phyloP scores from a whole-genome alignment of 106 monocot genomes.

The Apostasia ramifera region DNA sequence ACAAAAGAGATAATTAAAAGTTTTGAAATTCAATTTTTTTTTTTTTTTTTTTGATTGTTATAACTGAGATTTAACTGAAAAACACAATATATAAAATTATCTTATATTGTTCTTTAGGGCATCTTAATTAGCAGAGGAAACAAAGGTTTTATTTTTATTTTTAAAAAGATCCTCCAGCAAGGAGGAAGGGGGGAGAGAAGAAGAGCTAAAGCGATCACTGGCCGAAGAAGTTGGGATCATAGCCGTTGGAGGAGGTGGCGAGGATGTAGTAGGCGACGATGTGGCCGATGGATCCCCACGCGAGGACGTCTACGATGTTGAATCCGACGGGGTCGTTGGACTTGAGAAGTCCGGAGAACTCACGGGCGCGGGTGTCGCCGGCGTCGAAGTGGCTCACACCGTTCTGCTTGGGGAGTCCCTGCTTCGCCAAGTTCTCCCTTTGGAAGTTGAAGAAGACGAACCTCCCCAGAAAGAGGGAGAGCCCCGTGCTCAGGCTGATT shows the following conservation, averaged over 20 bases:
- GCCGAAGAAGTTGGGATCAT: slow-evolving; percentile 76
- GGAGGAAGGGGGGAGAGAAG: too few species aligned
- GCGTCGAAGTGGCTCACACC: slow-evolving; percentile 90
- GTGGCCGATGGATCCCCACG: slow-evolving; percentile 94
- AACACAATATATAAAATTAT: too few species aligned
- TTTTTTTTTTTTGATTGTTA: too few species aligned
- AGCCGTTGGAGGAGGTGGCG: slow-evolving; percentile 93
- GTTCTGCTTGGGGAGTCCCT: slow-evolving; percentile 87
- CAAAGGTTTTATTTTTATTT: too few species aligned
- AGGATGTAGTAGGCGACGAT: slow-evolving; percentile 94
- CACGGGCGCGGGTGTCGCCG: slow-evolving; percentile 78
- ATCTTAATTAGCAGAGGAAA: too few species aligned
- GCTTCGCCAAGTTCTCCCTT: slow-evolving; percentile 95
- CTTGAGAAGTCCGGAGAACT: slow-evolving; percentile 56
- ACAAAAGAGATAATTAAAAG: too few species aligned
- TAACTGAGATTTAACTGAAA: too few species aligned
- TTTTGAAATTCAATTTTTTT: too few species aligned
- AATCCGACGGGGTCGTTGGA: slow-evolving; percentile 98
- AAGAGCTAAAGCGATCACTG: not conserved
- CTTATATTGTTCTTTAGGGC: too few species aligned
- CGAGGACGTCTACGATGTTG: slow-evolving; percentile 90
- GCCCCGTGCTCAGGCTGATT: slow-evolving; percentile 91
- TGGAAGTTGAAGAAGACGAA: slow-evolving; percentile 99
- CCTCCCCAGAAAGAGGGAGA: slow-evolving; percentile 90
- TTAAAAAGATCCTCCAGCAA: too few species aligned